These are phyloP conservation scores for Tetrahymena elliotti DNA, from an alignment of 73 alveolate species.

Conservation along the genomic window DNA sequence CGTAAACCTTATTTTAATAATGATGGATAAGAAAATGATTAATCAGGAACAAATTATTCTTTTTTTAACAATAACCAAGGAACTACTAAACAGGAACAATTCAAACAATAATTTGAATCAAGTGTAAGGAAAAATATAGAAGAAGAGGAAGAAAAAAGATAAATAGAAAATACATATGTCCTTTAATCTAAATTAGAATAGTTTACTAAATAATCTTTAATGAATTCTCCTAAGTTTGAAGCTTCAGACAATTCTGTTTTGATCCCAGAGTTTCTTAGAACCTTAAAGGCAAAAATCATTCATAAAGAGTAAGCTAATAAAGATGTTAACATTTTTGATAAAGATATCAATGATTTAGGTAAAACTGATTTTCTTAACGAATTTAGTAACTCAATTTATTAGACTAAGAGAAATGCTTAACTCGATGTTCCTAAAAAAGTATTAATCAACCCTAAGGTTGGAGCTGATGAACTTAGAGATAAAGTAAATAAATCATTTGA, in stretches of 20 bases:
- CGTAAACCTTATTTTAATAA: background rate
- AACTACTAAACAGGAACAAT: background rate
- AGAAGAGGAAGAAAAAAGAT: background rate
- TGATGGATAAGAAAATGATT: background rate
- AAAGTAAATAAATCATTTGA: background rate
- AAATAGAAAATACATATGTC: background rate
- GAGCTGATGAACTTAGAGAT: background rate
- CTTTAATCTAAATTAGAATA: background rate
- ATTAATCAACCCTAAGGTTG: background rate
- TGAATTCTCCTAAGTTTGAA: background rate
- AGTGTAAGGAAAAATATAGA: background rate
- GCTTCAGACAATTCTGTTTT: background rate
- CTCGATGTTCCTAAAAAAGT: background rate
- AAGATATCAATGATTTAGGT: background rate
- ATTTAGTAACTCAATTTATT: background rate
- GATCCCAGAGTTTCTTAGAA: background rate
- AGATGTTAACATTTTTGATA: background rate
- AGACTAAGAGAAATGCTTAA: background rate
- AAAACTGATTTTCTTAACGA: background rate
- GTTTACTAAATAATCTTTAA: background rate
- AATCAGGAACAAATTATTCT: background rate
- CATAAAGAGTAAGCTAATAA: background rate
- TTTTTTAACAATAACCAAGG: background rate
- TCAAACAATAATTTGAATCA: background rate
- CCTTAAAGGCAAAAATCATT: background rate